Conservation (phyloP, 2,329 filamentous ascomycete species). For the Botrytis squamosa region DNA sequence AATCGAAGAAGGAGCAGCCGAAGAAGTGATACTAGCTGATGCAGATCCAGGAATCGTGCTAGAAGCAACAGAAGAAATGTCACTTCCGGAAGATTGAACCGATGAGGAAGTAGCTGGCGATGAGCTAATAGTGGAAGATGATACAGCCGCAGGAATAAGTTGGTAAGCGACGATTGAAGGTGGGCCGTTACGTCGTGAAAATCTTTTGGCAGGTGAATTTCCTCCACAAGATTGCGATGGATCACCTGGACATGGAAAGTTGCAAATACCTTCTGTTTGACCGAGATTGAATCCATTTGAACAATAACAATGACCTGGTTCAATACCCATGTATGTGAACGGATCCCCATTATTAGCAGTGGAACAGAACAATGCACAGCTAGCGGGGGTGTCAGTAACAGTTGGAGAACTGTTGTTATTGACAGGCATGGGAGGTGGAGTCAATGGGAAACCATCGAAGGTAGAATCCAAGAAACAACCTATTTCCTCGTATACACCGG, state of each 20-base stretch:
- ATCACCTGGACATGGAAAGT: conserved; percentile 12
- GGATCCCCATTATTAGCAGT: background rate
- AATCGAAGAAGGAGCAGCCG: background rate
- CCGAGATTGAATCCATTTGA: conserved; percentile 8
- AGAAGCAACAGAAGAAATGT: background rate
- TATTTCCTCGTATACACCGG: background rate
- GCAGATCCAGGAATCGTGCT: background rate
- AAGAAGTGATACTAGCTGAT: background rate
- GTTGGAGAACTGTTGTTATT: background rate
- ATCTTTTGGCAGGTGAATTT: background rate
- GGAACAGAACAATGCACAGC: conserved; percentile 8
- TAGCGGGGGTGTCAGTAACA: background rate
- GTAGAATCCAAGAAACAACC: conserved; percentile 10
- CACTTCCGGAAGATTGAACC: background rate
- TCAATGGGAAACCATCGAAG: conserved; percentile 10
- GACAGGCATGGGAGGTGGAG: conserved; percentile 1
- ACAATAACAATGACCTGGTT: conserved; percentile 15
- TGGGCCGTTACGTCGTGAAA: background rate
- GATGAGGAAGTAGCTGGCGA: background rate
- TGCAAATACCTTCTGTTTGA: background rate
- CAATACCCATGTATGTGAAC: conserved; percentile 5
- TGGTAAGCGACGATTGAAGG: conserved; percentile 10
- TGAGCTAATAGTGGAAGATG: background rate
- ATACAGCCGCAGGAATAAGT: background rate
- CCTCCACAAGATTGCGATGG: conserved; percentile 12